Percentiles rank a stretch among this genome's conserved stretches.
These are phyloP conservation scores for Capsicum rhomboideum DNA, from an alignment of 257 asterid species.

Conservation along the genomic window DNA sequence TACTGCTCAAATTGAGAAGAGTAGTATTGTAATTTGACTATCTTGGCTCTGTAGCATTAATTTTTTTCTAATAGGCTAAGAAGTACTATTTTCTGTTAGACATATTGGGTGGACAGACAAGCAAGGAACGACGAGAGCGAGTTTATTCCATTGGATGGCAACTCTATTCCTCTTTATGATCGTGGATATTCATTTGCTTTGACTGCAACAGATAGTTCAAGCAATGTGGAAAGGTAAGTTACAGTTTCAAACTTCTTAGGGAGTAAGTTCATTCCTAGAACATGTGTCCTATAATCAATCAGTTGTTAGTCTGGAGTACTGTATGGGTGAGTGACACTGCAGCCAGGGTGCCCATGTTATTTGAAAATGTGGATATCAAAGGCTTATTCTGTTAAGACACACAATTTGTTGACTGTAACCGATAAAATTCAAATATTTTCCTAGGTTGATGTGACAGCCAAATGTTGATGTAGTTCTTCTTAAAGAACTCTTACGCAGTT, in stretches of 20 bases:
- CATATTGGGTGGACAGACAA: conserved; percentile 80
- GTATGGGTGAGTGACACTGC: not conserved
- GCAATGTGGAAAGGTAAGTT: conserved; percentile 53
- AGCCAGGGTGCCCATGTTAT: not conserved
- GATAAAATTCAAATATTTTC: not conserved
- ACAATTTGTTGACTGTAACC: not conserved
- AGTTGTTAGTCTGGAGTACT: not conserved
- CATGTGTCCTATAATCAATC: conserved; percentile 8
- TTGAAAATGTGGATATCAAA: not conserved
- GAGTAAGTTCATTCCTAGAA: not conserved
- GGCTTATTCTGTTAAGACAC: not conserved
- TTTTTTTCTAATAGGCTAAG: not conserved
- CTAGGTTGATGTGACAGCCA: not conserved
- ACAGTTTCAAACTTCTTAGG: not conserved
- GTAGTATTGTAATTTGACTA: not conserved
- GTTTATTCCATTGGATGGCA: conserved; percentile 55
- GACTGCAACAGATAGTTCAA: conserved; percentile 56
- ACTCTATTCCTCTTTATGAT: conserved; percentile 76
- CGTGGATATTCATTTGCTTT: conserved; percentile 86
- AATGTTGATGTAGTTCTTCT: not conserved
- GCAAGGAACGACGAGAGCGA: conserved; percentile 33
- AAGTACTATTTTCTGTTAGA: conserved; percentile 29
- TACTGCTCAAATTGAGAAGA: not conserved
- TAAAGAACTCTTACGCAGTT: not conserved
- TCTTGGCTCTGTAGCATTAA: not conserved